These are phyloP conservation scores for Symbiodinium natans DNA, from an alignment of 73 alveolate genomes.

Conservation along the genomic window DNA sequence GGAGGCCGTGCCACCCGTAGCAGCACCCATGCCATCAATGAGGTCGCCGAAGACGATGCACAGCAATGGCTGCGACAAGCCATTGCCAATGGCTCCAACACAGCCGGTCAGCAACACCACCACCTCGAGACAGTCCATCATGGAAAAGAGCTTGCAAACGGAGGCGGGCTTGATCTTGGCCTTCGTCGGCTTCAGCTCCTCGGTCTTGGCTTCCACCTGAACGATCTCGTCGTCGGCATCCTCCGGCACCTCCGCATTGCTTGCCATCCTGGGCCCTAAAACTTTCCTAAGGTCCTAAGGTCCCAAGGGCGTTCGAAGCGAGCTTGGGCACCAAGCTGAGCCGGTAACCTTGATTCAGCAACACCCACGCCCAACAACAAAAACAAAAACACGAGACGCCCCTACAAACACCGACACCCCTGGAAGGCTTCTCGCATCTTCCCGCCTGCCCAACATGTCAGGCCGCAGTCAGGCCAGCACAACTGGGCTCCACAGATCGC, in stretches of 20 bases:
- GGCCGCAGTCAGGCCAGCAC: no score
- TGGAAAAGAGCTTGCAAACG: constrained; percentile 23
- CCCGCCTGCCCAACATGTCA: no score
- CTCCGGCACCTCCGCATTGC: not conserved
- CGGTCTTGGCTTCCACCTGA: not conserved
- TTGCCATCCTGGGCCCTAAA: not conserved
- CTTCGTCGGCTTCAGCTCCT: not conserved
- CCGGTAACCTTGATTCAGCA: not conserved
- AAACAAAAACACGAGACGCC: not conserved
- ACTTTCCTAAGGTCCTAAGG: no score
- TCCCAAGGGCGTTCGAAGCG: no score
- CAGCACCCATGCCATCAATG: constrained; percentile 49
- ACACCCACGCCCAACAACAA: not conserved
- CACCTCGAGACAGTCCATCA: constrained; percentile 1
- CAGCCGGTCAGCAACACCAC: not conserved
- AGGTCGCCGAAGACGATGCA: constrained; percentile 49
- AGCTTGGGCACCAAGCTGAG: no score
- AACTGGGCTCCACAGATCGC: no score
- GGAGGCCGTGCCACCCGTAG: not conserved
- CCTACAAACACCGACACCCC: no score
- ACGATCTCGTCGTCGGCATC: not conserved
- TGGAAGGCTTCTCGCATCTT: no score
- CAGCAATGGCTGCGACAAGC: constrained; percentile 56
- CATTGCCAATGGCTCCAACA: constrained; percentile 52
- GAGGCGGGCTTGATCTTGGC: not conserved